A percentile compares a stretch with the other conserved stretches of the same genome.
Conservation (phyloP, 2,329 filamentous ascomycete genomes). For the Aspergillus terreus region DNA sequence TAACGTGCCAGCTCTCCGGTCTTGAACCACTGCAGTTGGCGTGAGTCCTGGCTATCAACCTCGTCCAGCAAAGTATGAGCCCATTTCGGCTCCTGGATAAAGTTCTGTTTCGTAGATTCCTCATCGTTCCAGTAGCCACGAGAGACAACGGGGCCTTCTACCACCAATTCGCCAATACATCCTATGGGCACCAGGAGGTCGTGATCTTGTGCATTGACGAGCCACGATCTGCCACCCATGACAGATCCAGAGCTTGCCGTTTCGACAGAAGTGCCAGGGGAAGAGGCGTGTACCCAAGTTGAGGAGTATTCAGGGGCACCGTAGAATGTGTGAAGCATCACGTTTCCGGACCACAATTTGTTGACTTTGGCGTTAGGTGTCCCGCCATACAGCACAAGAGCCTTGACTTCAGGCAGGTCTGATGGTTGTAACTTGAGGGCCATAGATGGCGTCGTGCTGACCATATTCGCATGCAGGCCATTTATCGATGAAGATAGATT, state of each 20-base stretch:
- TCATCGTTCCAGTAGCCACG: constrained; percentile 55
- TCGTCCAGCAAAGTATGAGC: constrained; percentile 20
- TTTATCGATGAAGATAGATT: constrained; percentile 54
- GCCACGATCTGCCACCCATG: constrained; percentile 27
- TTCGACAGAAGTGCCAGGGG: neutral
- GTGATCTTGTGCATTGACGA: constrained; percentile 29
- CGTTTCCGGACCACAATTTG: constrained; percentile 9
- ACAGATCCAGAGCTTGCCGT: constrained; percentile 20
- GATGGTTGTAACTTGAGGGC: constrained; percentile 20
- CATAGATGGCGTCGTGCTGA: constrained; percentile 33
- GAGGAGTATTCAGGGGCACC: constrained; percentile 25
- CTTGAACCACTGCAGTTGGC: constrained; percentile 25
- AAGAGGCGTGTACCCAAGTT: constrained; percentile 17
- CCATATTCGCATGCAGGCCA: constrained; percentile 28
- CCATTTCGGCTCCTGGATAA: constrained; percentile 44
- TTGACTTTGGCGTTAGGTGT: neutral
- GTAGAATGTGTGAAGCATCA: constrained; percentile 20
- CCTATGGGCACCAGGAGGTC: constrained; percentile 33
- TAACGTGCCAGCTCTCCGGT: constrained; percentile 39
- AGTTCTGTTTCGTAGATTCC: constrained; percentile 49
- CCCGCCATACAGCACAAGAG: constrained; percentile 22
- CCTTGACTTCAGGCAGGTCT: constrained; percentile 25
- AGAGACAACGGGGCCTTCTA: constrained; percentile 48
- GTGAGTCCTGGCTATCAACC: neutral
- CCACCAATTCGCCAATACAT: constrained; percentile 19